Percentiles rank a stretch among this genome's conserved stretches.
phyloP scores from a whole-genome alignment of 2,329 filamentous ascomycete species.

The Chrysoporthe cubensis region DNA sequence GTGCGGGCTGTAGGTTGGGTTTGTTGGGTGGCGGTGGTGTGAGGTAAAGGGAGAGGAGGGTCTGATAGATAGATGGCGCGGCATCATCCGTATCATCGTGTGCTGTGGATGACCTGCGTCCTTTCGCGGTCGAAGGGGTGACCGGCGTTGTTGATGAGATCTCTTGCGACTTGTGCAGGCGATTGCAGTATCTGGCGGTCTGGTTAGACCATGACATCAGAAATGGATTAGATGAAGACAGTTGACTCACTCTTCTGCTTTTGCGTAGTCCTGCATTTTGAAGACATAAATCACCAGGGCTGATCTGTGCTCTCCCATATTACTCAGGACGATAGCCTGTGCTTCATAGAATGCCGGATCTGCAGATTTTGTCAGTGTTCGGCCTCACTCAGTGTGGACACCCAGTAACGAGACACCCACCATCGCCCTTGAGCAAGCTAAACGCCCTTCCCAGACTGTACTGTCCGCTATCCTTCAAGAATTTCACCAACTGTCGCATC shows the following conservation, averaged over 20 bases:
- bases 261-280: constrained; percentile 81
- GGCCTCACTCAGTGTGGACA: constrained; percentile 1
- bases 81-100: constrained; percentile 52
- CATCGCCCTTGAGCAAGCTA: constrained; percentile 75
- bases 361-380: constrained; percentile 40
- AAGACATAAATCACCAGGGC: constrained; percentile 98
- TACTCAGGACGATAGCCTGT: constrained; percentile 86
- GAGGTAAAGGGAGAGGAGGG: constrained; percentile 86
- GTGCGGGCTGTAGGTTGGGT: constrained; percentile 75
- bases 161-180: constrained; percentile 69
- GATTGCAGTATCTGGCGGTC: constrained; percentile 77
- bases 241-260: constrained; percentile 83
- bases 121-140: constrained; percentile 36
- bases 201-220: constrained; percentile 15
- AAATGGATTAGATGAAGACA: background rate
- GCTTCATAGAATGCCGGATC: constrained; percentile 87
- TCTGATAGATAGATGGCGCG: constrained; percentile 85
- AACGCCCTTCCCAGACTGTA: constrained; percentile 84
- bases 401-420: constrained; percentile 49
- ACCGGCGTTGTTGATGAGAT: constrained; percentile 37
- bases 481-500: constrained; percentile 70
- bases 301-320: constrained; percentile 94
- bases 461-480: constrained; percentile 75
- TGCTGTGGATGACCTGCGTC: constrained; percentile 39
- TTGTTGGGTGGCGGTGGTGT: constrained; percentile 74